Evolutionary conservation across 805 yeast genomes (phyloP), one percentile per base, ranked within the genome.

Genomic region (Kodamaea sagamina): DNA sequence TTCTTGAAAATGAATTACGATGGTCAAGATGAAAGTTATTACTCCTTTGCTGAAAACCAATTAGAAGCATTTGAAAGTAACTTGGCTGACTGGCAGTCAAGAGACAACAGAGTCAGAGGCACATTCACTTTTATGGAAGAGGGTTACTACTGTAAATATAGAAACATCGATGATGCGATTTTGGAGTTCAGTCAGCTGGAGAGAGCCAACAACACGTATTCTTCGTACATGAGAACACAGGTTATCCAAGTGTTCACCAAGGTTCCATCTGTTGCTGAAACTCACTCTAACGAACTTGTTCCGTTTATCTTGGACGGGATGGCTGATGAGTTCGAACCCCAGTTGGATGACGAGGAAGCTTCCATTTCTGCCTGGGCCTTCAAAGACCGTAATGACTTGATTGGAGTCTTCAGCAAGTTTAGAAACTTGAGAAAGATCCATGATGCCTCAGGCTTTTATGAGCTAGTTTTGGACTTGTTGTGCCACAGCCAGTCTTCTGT

Each of bases 211-310:
- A 51, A 63, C 15, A 48, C 53, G 1, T 73, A 65, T 47, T 72
- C 78, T n/a, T 62, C 60, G 6, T 70, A 75, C 43, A 62, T 79
- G 47, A 68, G 92, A 45, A 58, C 71, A 3, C 82, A 83, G 50
- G 73, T 78, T 2, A 66, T 89, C 12, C 78, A 78, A 44, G 74
- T 81, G 0, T 67, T 90, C 43, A 60, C 65, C 11, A 62, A 71
- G 17, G 66, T 83, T n/a, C 89, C 96, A 1, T 65, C 68, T 10
- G 50, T 86, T 28, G 92, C 89, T 1, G 97, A 92, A 59, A 61
- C 65, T 13, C 76, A 84, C 52, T 78, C 84, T 2, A 49, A 65
- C 2, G 66, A 63, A 7, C 60, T 92, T 15, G 77, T 82, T 6
- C 84, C 90, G 0, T 74, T 78, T 42, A 63, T 92, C 6, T 65